phyloP scores from a whole-genome alignment of 345 rosid genomes.

The Euphorbia lathyris region DNA sequence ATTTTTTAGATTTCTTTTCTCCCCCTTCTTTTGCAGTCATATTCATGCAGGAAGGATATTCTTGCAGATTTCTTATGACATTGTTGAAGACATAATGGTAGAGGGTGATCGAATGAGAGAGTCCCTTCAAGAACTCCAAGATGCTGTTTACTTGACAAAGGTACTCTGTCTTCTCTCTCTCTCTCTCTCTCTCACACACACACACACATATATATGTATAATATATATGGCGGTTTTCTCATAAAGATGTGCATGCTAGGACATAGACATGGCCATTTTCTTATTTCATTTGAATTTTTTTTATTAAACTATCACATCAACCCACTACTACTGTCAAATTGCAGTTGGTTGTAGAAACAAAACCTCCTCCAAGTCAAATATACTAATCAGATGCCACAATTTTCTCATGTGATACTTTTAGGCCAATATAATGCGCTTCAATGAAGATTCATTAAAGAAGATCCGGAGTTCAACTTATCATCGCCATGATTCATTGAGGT shows the following conservation, averaged over 20 bases:
- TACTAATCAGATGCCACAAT: constrained; percentile 5
- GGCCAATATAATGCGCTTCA: constrained; percentile 76
- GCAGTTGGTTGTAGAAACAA: background rate
- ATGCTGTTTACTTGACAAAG: constrained; percentile 86
- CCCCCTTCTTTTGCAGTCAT: background rate
- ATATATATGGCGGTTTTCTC: background rate
- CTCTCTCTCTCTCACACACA: background rate
- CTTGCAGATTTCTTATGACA: constrained; percentile 69
- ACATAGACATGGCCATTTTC: no score
- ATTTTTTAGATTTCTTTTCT: constrained; percentile 6
- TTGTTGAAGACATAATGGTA: constrained; percentile 69
- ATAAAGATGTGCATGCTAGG: background rate
- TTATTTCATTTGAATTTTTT: background rate
- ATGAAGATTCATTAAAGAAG: constrained; percentile 65
- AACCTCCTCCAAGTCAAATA: background rate
- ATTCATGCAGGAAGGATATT: constrained; percentile 8
- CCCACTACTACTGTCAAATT: background rate
- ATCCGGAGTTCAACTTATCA: constrained; percentile 37
- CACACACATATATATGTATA: no score
- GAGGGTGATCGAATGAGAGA: constrained; percentile 67
- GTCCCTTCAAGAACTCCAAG: constrained; percentile 85
- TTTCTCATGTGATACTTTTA: constrained; percentile 21
- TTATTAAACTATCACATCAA: background rate
- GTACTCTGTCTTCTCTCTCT: constrained; percentile 27
- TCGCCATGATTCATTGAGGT: constrained; percentile 43